A percentile compares a stretch with the other conserved stretches of the same genome.
These are phyloP conservation scores for Colletotrichum viniferum DNA, from an alignment of 2,329 filamentous ascomycete species.

Conservation along the genomic window DNA sequence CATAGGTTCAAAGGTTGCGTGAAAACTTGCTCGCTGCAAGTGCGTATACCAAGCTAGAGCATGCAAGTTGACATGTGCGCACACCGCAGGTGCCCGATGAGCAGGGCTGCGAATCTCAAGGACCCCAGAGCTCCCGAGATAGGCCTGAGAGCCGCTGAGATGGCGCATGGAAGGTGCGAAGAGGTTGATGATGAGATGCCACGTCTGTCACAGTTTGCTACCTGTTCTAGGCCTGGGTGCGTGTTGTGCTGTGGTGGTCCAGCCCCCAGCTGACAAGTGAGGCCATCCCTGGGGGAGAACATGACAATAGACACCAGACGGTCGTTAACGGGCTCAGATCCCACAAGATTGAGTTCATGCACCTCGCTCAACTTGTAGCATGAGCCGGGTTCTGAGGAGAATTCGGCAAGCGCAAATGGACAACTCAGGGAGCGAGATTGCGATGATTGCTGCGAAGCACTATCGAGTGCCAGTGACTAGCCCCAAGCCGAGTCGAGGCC, in stretches of 20 bases:
- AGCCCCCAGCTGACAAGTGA: not conserved
- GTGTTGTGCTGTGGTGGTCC: not conserved
- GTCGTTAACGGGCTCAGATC: not conserved
- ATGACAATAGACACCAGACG: not conserved
- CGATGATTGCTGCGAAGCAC: not conserved
- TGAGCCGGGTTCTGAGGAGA: not conserved
- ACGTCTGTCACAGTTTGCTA: not conserved
- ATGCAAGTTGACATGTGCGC: not conserved
- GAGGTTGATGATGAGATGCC: not conserved
- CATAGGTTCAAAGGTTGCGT: not conserved
- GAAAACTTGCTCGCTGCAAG: not conserved
- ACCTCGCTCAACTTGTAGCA: not conserved
- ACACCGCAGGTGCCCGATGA: not conserved
- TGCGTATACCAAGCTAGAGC: not conserved
- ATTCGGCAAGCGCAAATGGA: not conserved
- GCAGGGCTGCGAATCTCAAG: not conserved
- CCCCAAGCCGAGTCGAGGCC: not conserved
- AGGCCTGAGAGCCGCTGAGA: not conserved
- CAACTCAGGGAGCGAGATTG: not conserved
- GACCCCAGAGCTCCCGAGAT: not conserved
- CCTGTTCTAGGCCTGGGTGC: not conserved
- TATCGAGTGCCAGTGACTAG: not conserved
- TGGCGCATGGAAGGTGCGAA: not conserved
- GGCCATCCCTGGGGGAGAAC: not conserved
- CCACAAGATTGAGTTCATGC: slow-evolving; percentile 3